Evolutionary conservation across 1,284 basidiomycete species (phyloP).

Genomic region (Peniophora sp.): DNA sequence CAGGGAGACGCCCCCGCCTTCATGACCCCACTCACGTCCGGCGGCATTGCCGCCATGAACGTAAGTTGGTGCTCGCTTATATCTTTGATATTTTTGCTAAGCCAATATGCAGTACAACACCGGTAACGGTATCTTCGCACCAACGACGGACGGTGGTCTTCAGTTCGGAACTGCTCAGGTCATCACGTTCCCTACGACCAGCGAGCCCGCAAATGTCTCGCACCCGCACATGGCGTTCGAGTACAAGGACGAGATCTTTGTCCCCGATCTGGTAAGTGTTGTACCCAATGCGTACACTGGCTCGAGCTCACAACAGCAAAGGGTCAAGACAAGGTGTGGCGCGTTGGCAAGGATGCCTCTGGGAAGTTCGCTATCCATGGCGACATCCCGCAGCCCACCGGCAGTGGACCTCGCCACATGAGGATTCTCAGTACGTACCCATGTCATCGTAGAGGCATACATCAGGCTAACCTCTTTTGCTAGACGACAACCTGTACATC

Average conservation of each 20-base stretch:
- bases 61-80: constrained; percentile 22
- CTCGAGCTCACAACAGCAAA: constrained; percentile 17
- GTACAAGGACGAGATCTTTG: constrained; percentile 43
- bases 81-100: not conserved
- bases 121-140: constrained; percentile 50
- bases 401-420: constrained; percentile 63
- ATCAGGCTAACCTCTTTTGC: not conserved
- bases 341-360: constrained; percentile 33
- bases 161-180: constrained; percentile 32
- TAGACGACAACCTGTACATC: constrained; percentile 51
- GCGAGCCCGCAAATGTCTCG: constrained; percentile 26
- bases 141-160: constrained; percentile 29
- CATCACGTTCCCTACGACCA: constrained; percentile 45
- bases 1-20: constrained; percentile 47
- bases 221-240: constrained; percentile 61
- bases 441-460: not conserved
- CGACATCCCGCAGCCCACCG: constrained; percentile 50
- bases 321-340: constrained; percentile 63
- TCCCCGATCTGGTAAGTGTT: constrained; percentile 53
- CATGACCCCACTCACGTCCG: constrained; percentile 39
- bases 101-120: constrained; percentile 38
- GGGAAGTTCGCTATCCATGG: constrained; percentile 49
- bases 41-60: constrained; percentile 54
- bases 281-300: not conserved
- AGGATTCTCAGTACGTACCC: constrained; percentile 38